Evolutionary conservation across 495 filamentous ascomycete genomes (phyloP), one percentile per base, ranked within the genome.

Genomic region (Daldinia grandis): DNA sequence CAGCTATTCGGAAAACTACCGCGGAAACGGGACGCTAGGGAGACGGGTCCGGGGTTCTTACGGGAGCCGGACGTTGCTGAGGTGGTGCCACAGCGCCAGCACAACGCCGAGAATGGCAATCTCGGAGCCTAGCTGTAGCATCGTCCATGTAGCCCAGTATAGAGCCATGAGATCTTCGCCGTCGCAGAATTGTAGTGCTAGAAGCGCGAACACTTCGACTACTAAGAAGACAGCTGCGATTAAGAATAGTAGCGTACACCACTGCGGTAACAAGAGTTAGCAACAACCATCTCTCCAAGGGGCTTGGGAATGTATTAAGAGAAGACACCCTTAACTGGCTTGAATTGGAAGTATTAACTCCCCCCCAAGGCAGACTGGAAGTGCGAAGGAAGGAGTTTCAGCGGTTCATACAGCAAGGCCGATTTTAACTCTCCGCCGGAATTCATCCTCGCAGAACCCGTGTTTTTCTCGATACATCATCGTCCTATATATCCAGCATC

Each of bases 61-160:
- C 80, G 81, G 81, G n/a, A 78, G 79, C 59, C 80, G 76, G 50
- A 77, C 75, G 35, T 77, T 72, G 10, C 71, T 65, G 15, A 84
- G 67, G 15, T 74, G 68, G 66, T 84, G 81, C 62, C 74, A 74
- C n/a, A 80, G 69, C 60, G 80, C 65, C 7, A 85, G 65, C 25
- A 76, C 61, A 24, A 85, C 79, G 9, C 84, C 84, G 14, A 83
- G 40, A 33, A 84, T 83, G 31, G 84, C 84, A n/a, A 85, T 82
- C 47, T 80, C 59, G 10, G 81, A 78, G 7, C 84, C 84, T 7
- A 85, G 76, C 64, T 81, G 78, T 33, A 85, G 65, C 74, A 82
- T 80, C 19, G 79, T 80, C 82, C 81, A 86, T 0, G 80, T 80
- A 1, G 79, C 76, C 83, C 83, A 85, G 71, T 82, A 84, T 0